A percentile compares a stretch with the other conserved stretches of the same genome.
Evolutionary conservation across 768 basidiomycete genomes (phyloP).

Genomic region (Kwoniella botswanensis): DNA sequence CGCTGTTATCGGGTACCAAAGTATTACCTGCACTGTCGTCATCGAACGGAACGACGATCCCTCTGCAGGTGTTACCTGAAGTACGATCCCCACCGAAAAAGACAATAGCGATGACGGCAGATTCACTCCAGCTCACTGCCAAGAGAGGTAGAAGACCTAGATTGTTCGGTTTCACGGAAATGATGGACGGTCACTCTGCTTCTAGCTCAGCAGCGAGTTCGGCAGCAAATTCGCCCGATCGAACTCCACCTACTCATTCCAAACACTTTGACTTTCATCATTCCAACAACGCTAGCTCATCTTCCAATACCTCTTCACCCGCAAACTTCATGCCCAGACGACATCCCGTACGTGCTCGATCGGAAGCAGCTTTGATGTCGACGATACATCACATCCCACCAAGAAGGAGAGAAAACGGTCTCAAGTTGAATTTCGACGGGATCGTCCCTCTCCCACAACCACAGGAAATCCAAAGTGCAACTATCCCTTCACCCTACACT

Average conservation of each 20-base stretch:
- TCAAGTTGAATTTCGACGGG: slow-evolving; percentile 56
- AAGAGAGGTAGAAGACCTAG: slow-evolving; percentile 46
- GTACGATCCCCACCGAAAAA: slow-evolving; percentile 55
- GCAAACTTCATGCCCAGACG: slow-evolving; percentile 31
- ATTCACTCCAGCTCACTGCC: slow-evolving; percentile 37
- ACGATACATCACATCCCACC: slow-evolving; percentile 24
- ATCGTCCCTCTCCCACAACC: slow-evolving; percentile 37
- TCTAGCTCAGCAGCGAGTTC: slow-evolving; percentile 33
- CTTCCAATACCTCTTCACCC: slow-evolving; percentile 24
- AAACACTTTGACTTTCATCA: slow-evolving; percentile 10
- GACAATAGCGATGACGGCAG: slow-evolving; percentile 38
- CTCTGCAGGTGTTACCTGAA: slow-evolving; percentile 52
- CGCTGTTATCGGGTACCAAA: slow-evolving; percentile 14
- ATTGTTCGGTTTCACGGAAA: slow-evolving; percentile 56
- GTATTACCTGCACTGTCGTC: slow-evolving; percentile 15
- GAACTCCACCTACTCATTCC: slow-evolving; percentile 12
- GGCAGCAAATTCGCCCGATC: slow-evolving; percentile 39
- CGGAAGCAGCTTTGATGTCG: slow-evolving; percentile 33
- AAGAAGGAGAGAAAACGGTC: slow-evolving; percentile 47
- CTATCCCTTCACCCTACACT: slow-evolving; percentile 51
- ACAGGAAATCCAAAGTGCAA: slow-evolving; percentile 31
- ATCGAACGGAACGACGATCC: slow-evolving; percentile 26
- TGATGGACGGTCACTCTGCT: slow-evolving; percentile 35
- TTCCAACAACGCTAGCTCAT: slow-evolving; percentile 4
- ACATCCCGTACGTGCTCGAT: slow-evolving; percentile 28